Evolutionary conservation across 176 grass and related monocot genomes (phyloP).

Genomic region (Raddia distichophylla): DNA sequence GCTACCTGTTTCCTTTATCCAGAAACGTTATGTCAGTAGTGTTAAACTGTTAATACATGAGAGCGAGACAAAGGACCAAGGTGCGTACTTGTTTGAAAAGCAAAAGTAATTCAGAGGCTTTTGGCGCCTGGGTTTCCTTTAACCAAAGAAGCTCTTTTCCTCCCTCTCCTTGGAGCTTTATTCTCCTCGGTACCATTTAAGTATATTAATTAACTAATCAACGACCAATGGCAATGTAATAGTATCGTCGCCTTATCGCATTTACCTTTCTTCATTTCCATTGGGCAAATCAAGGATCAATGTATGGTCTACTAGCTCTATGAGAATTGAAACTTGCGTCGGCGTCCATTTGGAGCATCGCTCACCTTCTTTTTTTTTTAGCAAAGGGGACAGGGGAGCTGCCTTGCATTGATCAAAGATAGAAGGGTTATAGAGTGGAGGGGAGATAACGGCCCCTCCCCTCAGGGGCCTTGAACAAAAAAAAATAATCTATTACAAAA

Average conservation of each 20-base stretch:
- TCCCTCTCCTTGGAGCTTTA: slow-evolving; percentile 40
- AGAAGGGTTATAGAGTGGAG: too few species aligned
- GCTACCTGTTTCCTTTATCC: background rate
- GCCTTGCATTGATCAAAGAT: too few species aligned
- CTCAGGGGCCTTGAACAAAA: too few species aligned
- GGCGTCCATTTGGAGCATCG: too few species aligned
- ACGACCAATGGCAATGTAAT: slow-evolving; percentile 6
- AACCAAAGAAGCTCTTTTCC: slow-evolving; percentile 46
- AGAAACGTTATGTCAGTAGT: background rate
- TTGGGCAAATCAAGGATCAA: background rate
- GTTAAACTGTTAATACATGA: background rate
- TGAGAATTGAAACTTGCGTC: background rate
- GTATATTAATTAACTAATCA: background rate
- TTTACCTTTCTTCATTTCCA: background rate
- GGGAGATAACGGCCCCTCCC: too few species aligned
- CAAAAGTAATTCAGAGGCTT: slow-evolving; percentile 57
- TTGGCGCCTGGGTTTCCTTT: slow-evolving; percentile 50
- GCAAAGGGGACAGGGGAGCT: too few species aligned
- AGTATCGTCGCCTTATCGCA: background rate
- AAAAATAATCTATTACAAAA: too few species aligned
- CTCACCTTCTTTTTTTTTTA: too few species aligned
- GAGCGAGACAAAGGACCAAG: slow-evolving; percentile 20
- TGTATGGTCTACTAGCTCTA: slow-evolving; percentile 3
- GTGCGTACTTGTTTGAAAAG: slow-evolving; percentile 48
- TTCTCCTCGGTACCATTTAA: slow-evolving; percentile 42